Evolutionary conservation across 148 eudicot species (phyloP), one percentile per base, ranked within the genome.

Genomic region (Chenopodium formosanum): DNA sequence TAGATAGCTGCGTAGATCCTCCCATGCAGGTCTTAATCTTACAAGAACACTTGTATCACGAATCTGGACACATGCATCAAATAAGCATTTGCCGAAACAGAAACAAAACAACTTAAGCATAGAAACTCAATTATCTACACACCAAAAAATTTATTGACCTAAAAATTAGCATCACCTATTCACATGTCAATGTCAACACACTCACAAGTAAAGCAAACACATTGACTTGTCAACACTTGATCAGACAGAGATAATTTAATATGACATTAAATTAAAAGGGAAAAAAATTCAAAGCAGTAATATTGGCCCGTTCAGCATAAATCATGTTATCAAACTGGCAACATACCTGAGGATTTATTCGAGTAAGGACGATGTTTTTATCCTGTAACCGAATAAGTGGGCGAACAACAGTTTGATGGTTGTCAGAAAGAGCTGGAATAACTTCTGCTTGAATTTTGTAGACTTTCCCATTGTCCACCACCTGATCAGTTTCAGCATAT

Each of bases 11-110:
- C 98, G 91, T 20, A 97, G 91, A 76, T 97, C 99, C 88, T 97
- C 99, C 99, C 99, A 97, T 29, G 99, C 99, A 84, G 99, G 99
- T 84, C 99, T 92, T 84, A 97, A 81, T 86, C 99, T 88, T 87
- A 97, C 99, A 89, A 97, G 98, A 80, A 97, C 99, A 83, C 99
- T 97, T 60, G 99, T 97, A 87, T 97, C 99, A 86, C 99, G 98
- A 70, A 92, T 91, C 99, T 97, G 86, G 50, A 76, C 58, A 77
- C 1, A 78, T 25, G 80, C 65, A 84, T 46, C 46, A 58, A 53
- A 68, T 50, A 75, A 69, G 64, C 60, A 70, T 69, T 52, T 25
- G 60, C 10, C 20, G 14, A 1, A 44, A 72, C 64, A 31, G 44
- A 60, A 75, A n/a, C 29, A 65, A 60, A 75, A n/a, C 29, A 65